Percentiles rank a stretch among this genome's conserved stretches.
phyloP scores from a whole-genome alignment of 345 rosid genomes.

The Eucalyptus sp. region DNA sequence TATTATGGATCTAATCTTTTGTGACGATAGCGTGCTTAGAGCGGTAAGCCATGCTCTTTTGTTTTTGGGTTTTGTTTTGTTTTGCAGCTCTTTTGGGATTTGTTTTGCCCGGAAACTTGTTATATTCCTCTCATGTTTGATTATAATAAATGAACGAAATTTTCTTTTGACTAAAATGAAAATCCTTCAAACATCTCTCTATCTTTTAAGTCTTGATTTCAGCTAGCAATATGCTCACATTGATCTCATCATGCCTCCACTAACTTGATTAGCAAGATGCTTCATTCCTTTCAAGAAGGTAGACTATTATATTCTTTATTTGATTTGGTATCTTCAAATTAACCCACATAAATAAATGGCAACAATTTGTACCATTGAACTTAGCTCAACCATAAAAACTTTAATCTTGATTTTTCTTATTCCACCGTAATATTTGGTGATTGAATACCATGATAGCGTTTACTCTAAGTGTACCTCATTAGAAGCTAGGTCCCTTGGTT shows the following conservation, averaged over 20 bases:
- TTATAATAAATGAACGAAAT: too few relatives aligned
- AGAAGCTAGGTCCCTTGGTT: neutral
- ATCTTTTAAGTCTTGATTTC: neutral
- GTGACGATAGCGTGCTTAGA: fast-evolving
- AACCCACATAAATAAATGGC: neutral
- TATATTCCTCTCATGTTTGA: too few relatives aligned
- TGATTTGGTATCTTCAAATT: neutral
- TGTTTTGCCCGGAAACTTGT: too few relatives aligned
- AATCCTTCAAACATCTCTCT: neutral
- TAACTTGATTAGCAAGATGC: neutral
- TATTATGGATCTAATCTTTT: too few relatives aligned
- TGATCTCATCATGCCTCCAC: fast-evolving
- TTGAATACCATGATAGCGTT: neutral
- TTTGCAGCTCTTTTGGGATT: too few relatives aligned
- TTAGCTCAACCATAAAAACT: neutral
- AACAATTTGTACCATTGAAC: neutral
- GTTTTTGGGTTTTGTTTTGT: too few relatives aligned
- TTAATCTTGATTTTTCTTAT: neutral
- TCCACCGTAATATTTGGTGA: neutral
- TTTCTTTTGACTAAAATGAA: too few relatives aligned
- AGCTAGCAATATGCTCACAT: neutral
- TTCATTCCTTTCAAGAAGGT: neutral
- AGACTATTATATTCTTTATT: neutral
- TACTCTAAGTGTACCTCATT: neutral
- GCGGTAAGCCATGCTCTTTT: too few relatives aligned